Evolutionary conservation across 768 basidiomycete species (phyloP), one percentile per base, ranked within the genome.

Genomic region (Cystoderma amianthinum): DNA sequence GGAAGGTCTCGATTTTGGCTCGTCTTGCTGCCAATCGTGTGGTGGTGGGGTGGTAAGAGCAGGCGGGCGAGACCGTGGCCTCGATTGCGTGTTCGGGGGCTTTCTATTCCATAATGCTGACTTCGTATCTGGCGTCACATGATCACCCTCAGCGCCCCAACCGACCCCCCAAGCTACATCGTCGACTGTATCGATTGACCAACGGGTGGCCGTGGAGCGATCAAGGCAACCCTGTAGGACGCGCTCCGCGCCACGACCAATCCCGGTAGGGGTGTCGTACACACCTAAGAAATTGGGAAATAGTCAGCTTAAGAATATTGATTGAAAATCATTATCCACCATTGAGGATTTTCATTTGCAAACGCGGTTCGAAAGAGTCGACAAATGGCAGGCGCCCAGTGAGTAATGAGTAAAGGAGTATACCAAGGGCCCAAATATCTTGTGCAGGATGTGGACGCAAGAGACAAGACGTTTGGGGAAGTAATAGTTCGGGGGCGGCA

Each of bases 381-480:
- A 57, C 64, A 58, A 97, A 97, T 0, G 96, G 96, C 5, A 98
- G 67, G n/a, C 70, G 67, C 2, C 92, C 92, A 0, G 81, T 82
- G 15, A 98, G 71, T 1, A 99, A 68, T 5, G 84, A 80, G 55
- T 92, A 89, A 2, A 99, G 78, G 47, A 96, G 73, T 41, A 93
- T 81, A 0, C 96, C 96, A 2, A 97, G 65, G 0, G 96, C 93
- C 96, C 96, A 99, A 20, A 98, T 82, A 48, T 99, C 96, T 55
- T 93, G 89, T 0, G 87, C 79, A 2, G 92, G 84, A 50, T 78
- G 64, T 0, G 76, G 72, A 33, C 57, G 59, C 4, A 67, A 50
- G 1, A 64, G 53, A 1, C 59, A 59, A 21, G 64, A 54, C 2
- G 63, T 58, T 39, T 74, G 77, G 0, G 86, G 79, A 3, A 79